Base-by-base conservation (phyloP, 2,329 filamentous ascomycete species). In the Tothia fuscella region DNA sequence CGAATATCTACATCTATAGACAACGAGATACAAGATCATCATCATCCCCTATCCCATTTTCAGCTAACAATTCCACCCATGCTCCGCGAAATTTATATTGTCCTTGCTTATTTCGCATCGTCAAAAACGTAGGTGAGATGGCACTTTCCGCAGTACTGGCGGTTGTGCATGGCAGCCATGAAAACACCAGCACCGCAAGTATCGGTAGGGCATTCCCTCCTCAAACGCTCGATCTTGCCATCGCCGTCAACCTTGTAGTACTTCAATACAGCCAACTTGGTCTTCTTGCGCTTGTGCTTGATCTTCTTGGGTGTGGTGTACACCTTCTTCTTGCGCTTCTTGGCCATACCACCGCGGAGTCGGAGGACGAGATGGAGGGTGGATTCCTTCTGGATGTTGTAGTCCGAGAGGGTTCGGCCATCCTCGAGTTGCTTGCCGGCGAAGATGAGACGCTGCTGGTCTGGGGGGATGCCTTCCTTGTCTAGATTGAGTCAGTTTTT, bases 221-320 rank as follows among this genome's bases (percentile, higher is more conserved):
- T 80, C 56, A 98, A 82, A 64, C 91, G 91, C 83, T 98, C 91
- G 61, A 98, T 96, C 82, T 96, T 96, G 72, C 93, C 91, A 63
- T 98, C 91, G 60, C 84, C 86, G 70, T 96, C 91, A 60, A 98
- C 91, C 85, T 98, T 98, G 85, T 98, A 98, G 85, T 98, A 98
- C 82, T 98, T 98, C 70, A 98, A 88, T 58, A 98, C 89, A 62
- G 91, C 91, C 69, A 98, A 76, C 83, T 98, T 98, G 80, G 84
- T 94, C 89, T 98, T 98, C 87, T 96, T 98, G 77, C 87, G 83
- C 88, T 98, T 98, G 82, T 98, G 91, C 91, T 98, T 98, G 83
- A 98, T 98, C 87, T 98, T 98, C 88, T 98, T 98, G 69, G 91
- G 91, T 63, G 91, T 98, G 67, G 86, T 96, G 84, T 98, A 98